Evolutionary conservation across 371 early-diverging fungal genomes (phyloP).

Genomic region (Mucor irregularis): DNA sequence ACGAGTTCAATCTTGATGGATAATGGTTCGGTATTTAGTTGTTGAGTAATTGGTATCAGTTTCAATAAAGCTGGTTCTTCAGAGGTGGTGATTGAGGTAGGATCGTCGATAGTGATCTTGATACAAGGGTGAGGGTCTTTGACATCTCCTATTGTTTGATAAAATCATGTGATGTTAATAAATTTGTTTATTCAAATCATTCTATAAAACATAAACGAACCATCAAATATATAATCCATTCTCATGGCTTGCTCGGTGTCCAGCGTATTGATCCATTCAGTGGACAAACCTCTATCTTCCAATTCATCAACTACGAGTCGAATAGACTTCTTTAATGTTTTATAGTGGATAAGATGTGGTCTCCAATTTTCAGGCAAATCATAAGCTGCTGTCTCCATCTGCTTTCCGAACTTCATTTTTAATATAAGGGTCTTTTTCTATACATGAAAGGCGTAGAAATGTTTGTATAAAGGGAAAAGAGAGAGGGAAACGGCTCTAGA

Average conservation of each 20-base stretch:
- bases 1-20: slow-evolving; percentile 51
- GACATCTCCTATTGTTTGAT: slow-evolving; percentile 23
- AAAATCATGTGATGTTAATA: no score
- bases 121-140: slow-evolving; percentile 41
- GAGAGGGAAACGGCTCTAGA: background rate
- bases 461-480: background rate
- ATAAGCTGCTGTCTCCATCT: slow-evolving; percentile 60
- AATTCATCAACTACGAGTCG: slow-evolving; percentile 67
- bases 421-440: background rate
- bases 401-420: slow-evolving; percentile 65
- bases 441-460: slow-evolving; percentile 14
- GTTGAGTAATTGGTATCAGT: slow-evolving; percentile 16
- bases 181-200: no score
- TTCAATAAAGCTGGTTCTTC: slow-evolving; percentile 17
- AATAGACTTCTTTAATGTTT: slow-evolving; percentile 68
- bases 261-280: slow-evolving; percentile 31
- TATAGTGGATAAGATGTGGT: slow-evolving; percentile 71
- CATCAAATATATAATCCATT: slow-evolving; percentile 49
- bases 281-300: slow-evolving; percentile 45
- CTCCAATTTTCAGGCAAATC: slow-evolving; percentile 70
- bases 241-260: slow-evolving; percentile 25
- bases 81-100: slow-evolving; percentile 9
- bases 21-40: slow-evolving; percentile 15
- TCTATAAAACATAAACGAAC: no score
- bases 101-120: slow-evolving; percentile 34